These are phyloP conservation scores for Calonectria henricotiae DNA, from an alignment of 2,329 filamentous ascomycete species.

Conservation along the genomic window DNA sequence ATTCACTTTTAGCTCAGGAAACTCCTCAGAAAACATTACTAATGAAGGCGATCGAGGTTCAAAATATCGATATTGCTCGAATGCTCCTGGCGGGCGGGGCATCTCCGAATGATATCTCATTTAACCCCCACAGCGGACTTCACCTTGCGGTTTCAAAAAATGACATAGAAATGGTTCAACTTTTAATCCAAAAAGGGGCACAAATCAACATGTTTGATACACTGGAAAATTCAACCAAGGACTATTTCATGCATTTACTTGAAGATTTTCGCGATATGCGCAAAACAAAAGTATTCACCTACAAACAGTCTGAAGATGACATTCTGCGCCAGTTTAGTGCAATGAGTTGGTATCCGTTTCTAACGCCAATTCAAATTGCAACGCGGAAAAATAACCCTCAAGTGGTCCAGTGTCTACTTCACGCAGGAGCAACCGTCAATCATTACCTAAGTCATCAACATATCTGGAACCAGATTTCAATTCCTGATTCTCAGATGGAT, in stretches of 20 bases:
- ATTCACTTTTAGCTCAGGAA: no score
- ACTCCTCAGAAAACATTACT: neutral
- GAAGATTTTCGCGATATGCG: neutral
- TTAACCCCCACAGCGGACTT: neutral
- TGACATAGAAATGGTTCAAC: neutral
- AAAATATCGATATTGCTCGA: conserved; percentile 18
- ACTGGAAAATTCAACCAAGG: neutral
- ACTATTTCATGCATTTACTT: neutral
- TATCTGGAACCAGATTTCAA: neutral
- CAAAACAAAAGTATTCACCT: no score
- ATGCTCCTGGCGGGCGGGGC: conserved; percentile 3
- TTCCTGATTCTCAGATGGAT: neutral
- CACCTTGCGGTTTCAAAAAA: conserved; percentile 2
- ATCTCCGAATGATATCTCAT: neutral
- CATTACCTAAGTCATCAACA: neutral
- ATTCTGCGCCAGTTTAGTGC: no score
- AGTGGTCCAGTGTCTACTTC: neutral
- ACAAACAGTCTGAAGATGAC: no score
- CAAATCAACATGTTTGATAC: neutral
- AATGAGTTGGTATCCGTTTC: neutral
- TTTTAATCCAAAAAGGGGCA: neutral
- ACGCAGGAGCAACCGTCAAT: neutral
- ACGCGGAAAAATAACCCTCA: neutral
- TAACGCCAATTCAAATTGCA: conserved; percentile 3
- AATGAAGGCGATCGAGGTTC: conserved; percentile 19